These are phyloP conservation scores for Picochlorum sp. DNA, from an alignment of 139 green algal species.

Conservation along the genomic window DNA sequence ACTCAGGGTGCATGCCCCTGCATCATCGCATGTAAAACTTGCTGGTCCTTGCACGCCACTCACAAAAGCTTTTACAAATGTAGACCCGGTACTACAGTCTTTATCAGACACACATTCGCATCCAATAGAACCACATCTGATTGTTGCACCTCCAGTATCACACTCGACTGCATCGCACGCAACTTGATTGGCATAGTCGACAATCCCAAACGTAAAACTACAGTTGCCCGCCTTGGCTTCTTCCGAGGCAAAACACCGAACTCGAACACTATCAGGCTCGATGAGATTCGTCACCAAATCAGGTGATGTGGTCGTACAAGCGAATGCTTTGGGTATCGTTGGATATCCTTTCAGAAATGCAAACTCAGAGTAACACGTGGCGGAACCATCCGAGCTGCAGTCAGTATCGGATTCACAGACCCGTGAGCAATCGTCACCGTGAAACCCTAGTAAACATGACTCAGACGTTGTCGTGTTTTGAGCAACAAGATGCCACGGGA, in stretches of 20 bases:
- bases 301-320: neutral
- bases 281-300: neutral
- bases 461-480: neutral
- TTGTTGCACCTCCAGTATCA: neutral
- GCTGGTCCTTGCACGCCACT: neutral
- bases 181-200: neutral
- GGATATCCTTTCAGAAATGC: neutral
- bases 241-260: neutral
- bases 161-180: neutral
- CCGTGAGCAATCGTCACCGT: neutral
- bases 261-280: neutral
- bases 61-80: neutral
- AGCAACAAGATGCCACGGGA: neutral
- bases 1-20: neutral
- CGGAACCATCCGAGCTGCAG: neutral
- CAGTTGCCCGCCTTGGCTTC: neutral
- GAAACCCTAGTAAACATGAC: neutral
- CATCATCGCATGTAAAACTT: neutral
- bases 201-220: conserved; percentile 2
- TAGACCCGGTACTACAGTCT: neutral
- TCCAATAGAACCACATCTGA: neutral
- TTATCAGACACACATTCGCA: neutral
- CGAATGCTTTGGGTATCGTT: neutral
- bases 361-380: neutral
- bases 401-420: neutral